These are phyloP conservation scores for Leccinellum albellum DNA, from an alignment of 768 basidiomycete species.

Conservation along the genomic window DNA sequence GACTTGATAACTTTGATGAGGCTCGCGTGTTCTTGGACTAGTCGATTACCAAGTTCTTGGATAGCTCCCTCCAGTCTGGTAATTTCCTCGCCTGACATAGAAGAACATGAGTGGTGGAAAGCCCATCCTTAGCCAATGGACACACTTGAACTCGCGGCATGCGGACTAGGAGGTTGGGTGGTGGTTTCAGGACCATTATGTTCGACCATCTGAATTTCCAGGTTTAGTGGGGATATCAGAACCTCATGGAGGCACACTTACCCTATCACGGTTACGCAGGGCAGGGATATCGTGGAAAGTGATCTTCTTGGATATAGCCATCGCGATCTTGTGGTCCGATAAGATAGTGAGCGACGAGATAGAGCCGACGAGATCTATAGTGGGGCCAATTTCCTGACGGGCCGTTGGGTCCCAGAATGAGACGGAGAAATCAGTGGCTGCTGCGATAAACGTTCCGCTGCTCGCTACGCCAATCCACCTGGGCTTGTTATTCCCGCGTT, in stretches of 20 bases:
- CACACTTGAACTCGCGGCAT: neutral
- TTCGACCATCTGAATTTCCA: neutral
- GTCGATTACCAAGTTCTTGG: neutral
- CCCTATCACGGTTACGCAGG: neutral
- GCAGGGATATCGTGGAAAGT: neutral
- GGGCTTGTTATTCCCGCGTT: neutral
- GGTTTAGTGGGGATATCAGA: neutral
- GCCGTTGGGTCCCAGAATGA: neutral
- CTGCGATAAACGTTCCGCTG: neutral
- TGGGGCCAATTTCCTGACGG: neutral
- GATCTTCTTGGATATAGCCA: neutral
- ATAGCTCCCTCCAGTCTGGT: neutral
- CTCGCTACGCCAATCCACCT: neutral
- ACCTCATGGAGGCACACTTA: neutral
- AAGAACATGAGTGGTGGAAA: neutral
- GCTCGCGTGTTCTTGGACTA: neutral
- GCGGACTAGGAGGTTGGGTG: neutral
- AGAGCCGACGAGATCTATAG: no score
- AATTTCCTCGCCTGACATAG: neutral
- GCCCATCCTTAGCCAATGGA: neutral
- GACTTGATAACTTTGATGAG: neutral
- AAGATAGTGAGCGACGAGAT: neutral
- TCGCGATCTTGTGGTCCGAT: neutral
- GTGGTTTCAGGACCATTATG: neutral
- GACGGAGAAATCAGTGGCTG: neutral